Base-by-base conservation (phyloP, 768 basidiomycete genomes). In the Clavulina sp. region DNA sequence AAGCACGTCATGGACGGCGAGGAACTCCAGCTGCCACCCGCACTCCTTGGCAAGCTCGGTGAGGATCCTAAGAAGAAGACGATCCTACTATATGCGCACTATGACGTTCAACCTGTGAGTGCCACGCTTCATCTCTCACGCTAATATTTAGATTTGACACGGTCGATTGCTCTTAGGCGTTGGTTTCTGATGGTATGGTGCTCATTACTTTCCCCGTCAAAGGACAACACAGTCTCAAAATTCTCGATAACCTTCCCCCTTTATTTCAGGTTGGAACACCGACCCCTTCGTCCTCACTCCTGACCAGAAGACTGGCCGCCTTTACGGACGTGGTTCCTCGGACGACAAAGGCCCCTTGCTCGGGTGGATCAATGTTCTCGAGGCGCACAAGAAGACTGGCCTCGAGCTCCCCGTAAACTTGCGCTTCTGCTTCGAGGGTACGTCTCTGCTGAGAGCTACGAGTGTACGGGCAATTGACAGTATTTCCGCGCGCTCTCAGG, bases 321-420 rank as follows among this genome's bases (percentile, higher is more conserved):
- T 95, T 24, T 79, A 84, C 53, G 91, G 91, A 4, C 81, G 89
- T 50, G 92, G 89, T 18, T 78, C 83, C 28, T 78, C 82, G 7
- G 88, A 92, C 63, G 91, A 92, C 69, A 93, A 93, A 65, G 88
- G 88, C 0, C 87, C 87, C 13, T 70, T 92, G 38, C 66, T 87
- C 5, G 88, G 83, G 13, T 92, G 88, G 88, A 65, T 93, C 53
- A 89, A 91, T 60, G 81, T 89, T 41, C 70, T 95, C 41, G 80
- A 93, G 59, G 89, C 85, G 51, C 88, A 93, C 61, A 62, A 68
- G 50, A 58, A 78, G 52, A 73, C 75, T 32, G 70, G 74, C 23
- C 68, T 77, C 41, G 74, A 77, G 32, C 73, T 95, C 19, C 92
- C 92, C 1, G 86, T 96, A 26, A 95, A 96, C 63, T 66, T 96